Conservation (phyloP, 139 green algal species). For the Chlamydomonas sphaeroides region DNA sequence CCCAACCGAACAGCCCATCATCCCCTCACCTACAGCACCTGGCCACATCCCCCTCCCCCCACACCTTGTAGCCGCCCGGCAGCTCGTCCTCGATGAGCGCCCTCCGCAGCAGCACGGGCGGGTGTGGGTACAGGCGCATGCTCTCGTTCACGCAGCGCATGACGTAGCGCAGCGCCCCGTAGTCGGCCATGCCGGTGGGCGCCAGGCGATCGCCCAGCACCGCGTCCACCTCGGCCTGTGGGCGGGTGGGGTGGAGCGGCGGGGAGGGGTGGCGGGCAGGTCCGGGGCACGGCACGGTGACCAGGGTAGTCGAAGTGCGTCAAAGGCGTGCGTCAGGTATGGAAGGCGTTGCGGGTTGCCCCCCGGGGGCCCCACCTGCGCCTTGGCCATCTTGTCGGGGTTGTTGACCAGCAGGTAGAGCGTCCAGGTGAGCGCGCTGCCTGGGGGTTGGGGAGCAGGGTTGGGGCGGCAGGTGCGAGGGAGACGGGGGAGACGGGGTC, state of each 20-base stretch:
- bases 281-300: neutral
- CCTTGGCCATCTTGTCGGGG: conserved; percentile 85
- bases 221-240: conserved; percentile 88
- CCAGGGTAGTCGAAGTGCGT: neutral
- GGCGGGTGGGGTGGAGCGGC: too few relatives aligned
- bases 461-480: neutral
- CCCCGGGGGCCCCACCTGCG: conserved; percentile 64
- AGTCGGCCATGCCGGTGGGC: conserved; percentile 74
- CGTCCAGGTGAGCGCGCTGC: conserved; percentile 96
- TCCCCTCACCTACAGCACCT: neutral
- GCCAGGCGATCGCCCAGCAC: conserved; percentile 78
- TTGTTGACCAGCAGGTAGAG: conserved; percentile 92
- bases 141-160: conserved; percentile 95
- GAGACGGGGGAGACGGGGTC: too few relatives aligned
- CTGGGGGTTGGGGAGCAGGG: conserved; percentile 35
- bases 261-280: neutral
- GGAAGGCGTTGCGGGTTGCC: too few relatives aligned
- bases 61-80: conserved; percentile 79
- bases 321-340: neutral
- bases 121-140: conserved; percentile 99
- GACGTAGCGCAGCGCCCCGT: conserved; percentile 85
- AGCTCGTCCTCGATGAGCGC: conserved; percentile 85
- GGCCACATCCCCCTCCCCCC: neutral
- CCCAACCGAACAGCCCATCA: too few relatives aligned
- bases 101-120: conserved; percentile 91